Conservation (phyloP, 805 yeast species). For the Cyberlindnera veronae region DNA sequence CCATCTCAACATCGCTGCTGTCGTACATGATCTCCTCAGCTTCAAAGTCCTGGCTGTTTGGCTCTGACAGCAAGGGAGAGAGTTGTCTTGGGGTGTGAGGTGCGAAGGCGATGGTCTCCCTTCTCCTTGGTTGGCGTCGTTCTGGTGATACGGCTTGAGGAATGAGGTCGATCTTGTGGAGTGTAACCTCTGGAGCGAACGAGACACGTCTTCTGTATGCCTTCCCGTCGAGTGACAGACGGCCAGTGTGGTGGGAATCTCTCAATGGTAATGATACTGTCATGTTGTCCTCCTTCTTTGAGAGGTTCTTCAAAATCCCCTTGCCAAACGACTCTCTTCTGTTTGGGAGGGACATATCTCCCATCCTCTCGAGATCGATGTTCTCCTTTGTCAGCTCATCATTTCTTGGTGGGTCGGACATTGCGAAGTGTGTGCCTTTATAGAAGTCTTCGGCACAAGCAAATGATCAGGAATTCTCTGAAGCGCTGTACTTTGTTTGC, state of each 20-base stretch:
- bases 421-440: too few relatives aligned
- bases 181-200: slow-evolving; percentile 30
- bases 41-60: slow-evolving; percentile 10
- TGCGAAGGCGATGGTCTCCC: slow-evolving; percentile 27
- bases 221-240: slow-evolving; percentile 8
- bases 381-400: background rate
- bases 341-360: slow-evolving; percentile 4
- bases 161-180: slow-evolving; percentile 27
- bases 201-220: slow-evolving; percentile 28
- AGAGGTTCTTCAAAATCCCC: slow-evolving; percentile 24
- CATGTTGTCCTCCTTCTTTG: slow-evolving; percentile 13
- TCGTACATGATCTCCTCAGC: slow-evolving; percentile 23
- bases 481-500: too few relatives aligned
- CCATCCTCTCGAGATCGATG: background rate
- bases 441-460: too few relatives aligned
- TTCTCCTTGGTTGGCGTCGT: slow-evolving; percentile 22
- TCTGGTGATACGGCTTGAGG: slow-evolving; percentile 16
- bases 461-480: too few relatives aligned
- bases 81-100: slow-evolving; percentile 15
- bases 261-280: slow-evolving; percentile 20
- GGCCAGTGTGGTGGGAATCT: slow-evolving; percentile 14
- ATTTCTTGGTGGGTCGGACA: too few relatives aligned
- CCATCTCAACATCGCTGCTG: slow-evolving; percentile 29
- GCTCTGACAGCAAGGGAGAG: slow-evolving; percentile 9
- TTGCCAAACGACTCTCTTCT: slow-evolving; percentile 25